Base-by-base conservation (phyloP, 495 filamentous ascomycete species). In the Penicillium argentinense region DNA sequence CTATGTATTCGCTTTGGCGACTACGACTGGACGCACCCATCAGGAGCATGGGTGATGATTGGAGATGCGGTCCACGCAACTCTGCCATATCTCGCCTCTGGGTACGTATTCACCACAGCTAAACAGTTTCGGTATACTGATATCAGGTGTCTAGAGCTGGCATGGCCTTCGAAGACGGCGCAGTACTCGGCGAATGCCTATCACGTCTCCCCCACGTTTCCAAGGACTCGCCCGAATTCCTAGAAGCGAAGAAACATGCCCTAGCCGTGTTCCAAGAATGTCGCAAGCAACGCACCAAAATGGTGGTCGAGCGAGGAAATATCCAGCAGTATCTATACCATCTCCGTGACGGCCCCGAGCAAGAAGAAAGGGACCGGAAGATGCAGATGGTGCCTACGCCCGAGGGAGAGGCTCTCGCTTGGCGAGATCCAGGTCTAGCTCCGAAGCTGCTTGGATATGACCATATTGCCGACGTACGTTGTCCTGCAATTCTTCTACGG, bases 51-150 rank as follows among this genome's bases (percentile, higher is more conserved):
- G 80, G 74, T 79, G 6, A 71, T 86, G 60, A 59, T 84, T 16
- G 82, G 81, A 8, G 83, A 85, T 53, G 72, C 83, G 4, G 79
- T 79, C n/a, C 82, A 86, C 43, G 79, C 82, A 11, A 83, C 80
- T 9, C 63, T 85, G 1, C 83, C 83, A 3, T 85, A 85, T 62
- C 59, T 84, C 3, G 75, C 74, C 18, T 68, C 65, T 3, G 67
- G 67, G 65, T 71, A 60, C n/a, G 47, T 24, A 25, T 19, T 7
- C 24, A 12, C 12, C 9, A 27, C 7, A 26, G 18, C 6, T 3
- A 12, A 12, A 40, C 11, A 7, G 3, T 27, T 6, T 22, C 17
- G 21, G 3, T 2, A 34, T 45, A 16, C 49, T 52, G 14, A 56
- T n/a, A n/a, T n/a, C 5, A 3, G 4, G 12, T 17, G 9, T 30